Evolutionary conservation across 1,139 yeast genomes (phyloP), one percentile per base, ranked within the genome.

Genomic region (Zygoascus hellenicus): DNA sequence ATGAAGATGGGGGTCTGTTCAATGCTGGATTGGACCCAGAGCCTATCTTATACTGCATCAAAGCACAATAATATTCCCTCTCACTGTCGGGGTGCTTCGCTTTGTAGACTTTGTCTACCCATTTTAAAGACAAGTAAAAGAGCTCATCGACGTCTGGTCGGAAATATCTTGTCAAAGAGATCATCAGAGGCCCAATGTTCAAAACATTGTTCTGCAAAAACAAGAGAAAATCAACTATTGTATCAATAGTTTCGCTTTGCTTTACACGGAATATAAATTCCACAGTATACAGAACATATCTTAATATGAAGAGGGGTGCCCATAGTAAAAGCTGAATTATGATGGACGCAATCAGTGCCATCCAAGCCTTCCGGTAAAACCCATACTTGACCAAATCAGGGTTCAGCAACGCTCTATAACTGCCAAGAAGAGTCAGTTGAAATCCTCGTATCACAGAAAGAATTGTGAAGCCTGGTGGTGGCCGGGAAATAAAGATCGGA

Each of bases 371-470:
- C 31, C 58, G 51, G 51, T 68, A 69, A 58, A 65, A 68, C 26
- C 63, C 62, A 5, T 65, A 58, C 35, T 61, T 57, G 43, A 67
- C 62, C 43, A 70, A 52, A 17, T 64, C 63, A 1, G 77, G 77
- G 56, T 77, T 76, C 54, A 70, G 72, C 26, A 76, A 59, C 1
- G 78, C 73, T 33, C 81, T 58, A 52, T 71, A 75, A 1, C 70
- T 68, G 2, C 82, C 80, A 6, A 76, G 61, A 5, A 75, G 46
- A 0, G 79, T 76, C 45, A 79, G 63, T 59, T 78, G 82, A 28
- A 75, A 54, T 0, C 84, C 83, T n/a, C 82, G 65, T 11, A 75
- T 51, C 15, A 78, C 68, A 0, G 80, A 71, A 50, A 70, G 52
- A 1, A 69, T 40, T 1, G 81, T 70, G 55, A 78, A 76, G 30